Evolutionary conservation across 345 rosid genomes (phyloP).

Genomic region (Brassica incana): DNA sequence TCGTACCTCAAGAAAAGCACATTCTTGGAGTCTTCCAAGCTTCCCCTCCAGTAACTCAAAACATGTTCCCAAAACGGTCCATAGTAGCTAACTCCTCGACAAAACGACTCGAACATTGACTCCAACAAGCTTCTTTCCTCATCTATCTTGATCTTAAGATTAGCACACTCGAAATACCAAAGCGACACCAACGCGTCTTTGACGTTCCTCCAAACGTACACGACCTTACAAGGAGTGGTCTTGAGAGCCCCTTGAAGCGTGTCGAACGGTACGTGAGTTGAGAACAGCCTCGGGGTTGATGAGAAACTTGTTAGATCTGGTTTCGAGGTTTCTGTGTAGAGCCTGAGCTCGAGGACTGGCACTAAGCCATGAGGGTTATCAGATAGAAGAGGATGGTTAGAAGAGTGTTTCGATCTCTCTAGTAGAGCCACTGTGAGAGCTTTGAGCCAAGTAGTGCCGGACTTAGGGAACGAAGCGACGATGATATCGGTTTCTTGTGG

Average conservation of each 20-base stretch:
- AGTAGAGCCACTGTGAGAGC: slow-evolving; percentile 41
- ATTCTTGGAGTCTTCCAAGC: slow-evolving; percentile 20
- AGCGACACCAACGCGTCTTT: slow-evolving; percentile 30
- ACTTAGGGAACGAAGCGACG: slow-evolving; percentile 51
- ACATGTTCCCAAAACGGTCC: slow-evolving; percentile 41
- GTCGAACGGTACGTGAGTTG: slow-evolving; percentile 29
- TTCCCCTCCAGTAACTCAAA: slow-evolving; percentile 25
- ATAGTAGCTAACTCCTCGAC: slow-evolving; percentile 19
- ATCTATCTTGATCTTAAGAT: not conserved
- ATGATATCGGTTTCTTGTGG: slow-evolving; percentile 46
- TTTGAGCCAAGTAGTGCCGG: slow-evolving; percentile 64
- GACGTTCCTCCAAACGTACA: slow-evolving; percentile 36
- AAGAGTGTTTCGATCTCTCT: slow-evolving; percentile 6
- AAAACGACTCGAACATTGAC: slow-evolving; percentile 36
- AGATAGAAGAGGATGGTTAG: slow-evolving; percentile 17
- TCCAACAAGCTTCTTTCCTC: not conserved
- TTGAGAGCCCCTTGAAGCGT: slow-evolving; percentile 14
- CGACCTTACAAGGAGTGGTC: slow-evolving; percentile 24
- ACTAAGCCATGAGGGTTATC: slow-evolving; percentile 24
- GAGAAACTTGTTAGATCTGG: slow-evolving; percentile 1
- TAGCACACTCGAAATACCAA: slow-evolving; percentile 30
- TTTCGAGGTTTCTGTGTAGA: not conserved
- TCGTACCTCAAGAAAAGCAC: slow-evolving; percentile 38
- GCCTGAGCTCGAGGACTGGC: slow-evolving; percentile 8
- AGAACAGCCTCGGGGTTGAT: slow-evolving; percentile 23